phyloP scores from a whole-genome alignment of 106 monocot species.

The Iris macrosiphon region DNA sequence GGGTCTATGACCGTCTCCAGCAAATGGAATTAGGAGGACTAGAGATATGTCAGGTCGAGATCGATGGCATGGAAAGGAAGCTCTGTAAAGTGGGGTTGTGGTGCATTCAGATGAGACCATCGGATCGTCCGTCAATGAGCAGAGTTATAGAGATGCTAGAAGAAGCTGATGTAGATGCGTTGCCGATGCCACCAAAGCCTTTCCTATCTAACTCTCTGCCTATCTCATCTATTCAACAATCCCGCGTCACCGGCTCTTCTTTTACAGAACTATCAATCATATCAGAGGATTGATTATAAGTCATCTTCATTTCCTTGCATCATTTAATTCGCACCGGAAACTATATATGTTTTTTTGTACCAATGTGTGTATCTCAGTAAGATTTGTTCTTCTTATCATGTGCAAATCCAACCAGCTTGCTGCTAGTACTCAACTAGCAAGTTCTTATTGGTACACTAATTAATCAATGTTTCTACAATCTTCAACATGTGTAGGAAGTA shows the following conservation, averaged over 20 bases:
- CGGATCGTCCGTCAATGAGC: not conserved
- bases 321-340: no score
- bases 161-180: not conserved
- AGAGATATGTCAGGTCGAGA: not conserved
- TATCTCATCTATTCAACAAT: not conserved
- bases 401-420: no score
- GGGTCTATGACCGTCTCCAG: not conserved
- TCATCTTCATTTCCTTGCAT: no score
- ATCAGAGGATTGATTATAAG: not conserved
- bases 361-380: no score
- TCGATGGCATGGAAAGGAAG: not conserved
- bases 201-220: not conserved
- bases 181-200: not conserved
- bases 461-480: no score
- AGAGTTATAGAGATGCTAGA: constrained; percentile 2
- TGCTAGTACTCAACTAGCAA: no score
- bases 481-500: no score
- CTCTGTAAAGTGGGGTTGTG: not conserved
- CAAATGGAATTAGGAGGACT: not conserved
- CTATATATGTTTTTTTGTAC: no score
- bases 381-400: no score
- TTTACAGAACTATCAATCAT: constrained; percentile 1
- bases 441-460: no score
- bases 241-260: not conserved
- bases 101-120: constrained; percentile 1